A percentile compares a stretch with the other conserved stretches of the same genome.
These are phyloP conservation scores for Microascus cirrosus DNA, from an alignment of 2,329 filamentous ascomycete genomes.

Conservation along the genomic window DNA sequence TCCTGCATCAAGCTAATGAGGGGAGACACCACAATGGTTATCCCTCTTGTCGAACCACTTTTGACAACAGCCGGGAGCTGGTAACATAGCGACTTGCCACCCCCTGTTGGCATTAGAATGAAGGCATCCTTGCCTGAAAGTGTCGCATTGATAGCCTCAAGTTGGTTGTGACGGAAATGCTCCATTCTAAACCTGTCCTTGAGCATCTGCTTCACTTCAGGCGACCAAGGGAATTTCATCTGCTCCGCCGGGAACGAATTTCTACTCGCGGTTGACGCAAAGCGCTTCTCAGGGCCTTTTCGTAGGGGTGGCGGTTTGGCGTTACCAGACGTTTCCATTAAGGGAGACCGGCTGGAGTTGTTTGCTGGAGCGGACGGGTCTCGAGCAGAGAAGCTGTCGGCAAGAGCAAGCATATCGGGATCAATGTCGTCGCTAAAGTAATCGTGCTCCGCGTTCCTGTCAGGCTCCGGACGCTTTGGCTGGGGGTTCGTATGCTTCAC, in stretches of 20 bases:
- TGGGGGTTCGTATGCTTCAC: neutral
- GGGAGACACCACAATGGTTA: slow-evolving; percentile 92
- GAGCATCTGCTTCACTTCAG: slow-evolving; percentile 70
- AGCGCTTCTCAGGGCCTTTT: neutral
- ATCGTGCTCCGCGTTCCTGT: neutral
- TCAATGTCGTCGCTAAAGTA: slow-evolving; percentile 8
- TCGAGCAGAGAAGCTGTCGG: slow-evolving; percentile 3
- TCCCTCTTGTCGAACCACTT: slow-evolving; percentile 69
- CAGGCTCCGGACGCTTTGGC: neutral
- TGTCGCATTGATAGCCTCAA: slow-evolving; percentile 93
- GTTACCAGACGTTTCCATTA: slow-evolving; percentile 8
- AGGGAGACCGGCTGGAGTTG: neutral
- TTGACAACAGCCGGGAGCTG: slow-evolving; percentile 81
- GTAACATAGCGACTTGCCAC: slow-evolving; percentile 94
- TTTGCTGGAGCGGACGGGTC: neutral
- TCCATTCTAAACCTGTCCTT: slow-evolving; percentile 74
- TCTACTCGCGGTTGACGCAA: slow-evolving; percentile 14
- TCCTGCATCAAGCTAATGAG: slow-evolving; percentile 95
- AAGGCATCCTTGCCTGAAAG: slow-evolving; percentile 81
- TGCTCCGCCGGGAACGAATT: slow-evolving; percentile 33
- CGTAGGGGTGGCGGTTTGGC: neutral
- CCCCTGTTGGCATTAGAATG: slow-evolving; percentile 94
- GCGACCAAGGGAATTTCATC: slow-evolving; percentile 70
- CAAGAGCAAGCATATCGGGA: slow-evolving; percentile 8
- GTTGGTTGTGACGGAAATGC: slow-evolving; percentile 81